Percentiles rank a stretch among this genome's conserved stretches.
Conservation (phyloP, 1,284 basidiomycete genomes). For the Trichosporon sp. region DNA sequence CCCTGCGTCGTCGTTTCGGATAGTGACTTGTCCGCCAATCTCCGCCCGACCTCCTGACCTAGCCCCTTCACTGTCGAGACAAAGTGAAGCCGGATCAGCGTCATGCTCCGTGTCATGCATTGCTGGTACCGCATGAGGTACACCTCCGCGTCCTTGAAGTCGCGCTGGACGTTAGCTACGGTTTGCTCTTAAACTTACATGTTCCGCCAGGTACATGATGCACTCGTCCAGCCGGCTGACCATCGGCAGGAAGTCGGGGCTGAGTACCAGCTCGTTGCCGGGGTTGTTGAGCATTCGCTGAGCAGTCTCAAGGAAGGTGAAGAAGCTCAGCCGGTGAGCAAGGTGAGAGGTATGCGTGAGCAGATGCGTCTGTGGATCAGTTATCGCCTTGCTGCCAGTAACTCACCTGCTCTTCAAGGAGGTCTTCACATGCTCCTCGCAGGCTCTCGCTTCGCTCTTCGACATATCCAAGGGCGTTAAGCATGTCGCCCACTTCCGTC, state of each 20-base stretch:
- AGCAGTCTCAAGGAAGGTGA: slow-evolving; percentile 82
- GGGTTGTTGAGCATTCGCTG: slow-evolving; percentile 87
- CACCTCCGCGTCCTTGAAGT: slow-evolving; percentile 82
- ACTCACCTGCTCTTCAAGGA: slow-evolving; percentile 76
- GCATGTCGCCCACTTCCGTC: slow-evolving; percentile 67
- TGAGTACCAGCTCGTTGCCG: slow-evolving; percentile 78
- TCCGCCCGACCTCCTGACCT: slow-evolving; percentile 64
- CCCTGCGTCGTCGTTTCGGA: slow-evolving; percentile 76
- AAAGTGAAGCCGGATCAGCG: slow-evolving; percentile 89
- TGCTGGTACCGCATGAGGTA: slow-evolving; percentile 90
- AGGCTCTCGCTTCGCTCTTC: slow-evolving; percentile 80
- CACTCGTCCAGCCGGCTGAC: slow-evolving; percentile 87
- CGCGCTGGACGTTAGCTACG: slow-evolving; percentile 55
- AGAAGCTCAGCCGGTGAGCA: slow-evolving; percentile 72
- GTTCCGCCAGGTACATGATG: slow-evolving; percentile 74
- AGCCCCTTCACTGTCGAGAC: slow-evolving; percentile 71
- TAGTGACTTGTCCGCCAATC: slow-evolving; percentile 71
- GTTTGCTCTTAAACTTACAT: slow-evolving; percentile 57
- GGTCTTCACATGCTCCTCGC: slow-evolving; percentile 79
- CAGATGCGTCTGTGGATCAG: slow-evolving; percentile 56
- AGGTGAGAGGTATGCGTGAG: slow-evolving; percentile 73
- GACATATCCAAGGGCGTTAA: slow-evolving; percentile 72
- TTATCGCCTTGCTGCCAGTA: neutral
- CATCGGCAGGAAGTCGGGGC: slow-evolving; percentile 86
- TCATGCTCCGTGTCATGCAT: slow-evolving; percentile 93